These are phyloP conservation scores for Cenchrus purpureus DNA, from an alignment of 176 grass and related monocot species.

Conservation along the genomic window DNA sequence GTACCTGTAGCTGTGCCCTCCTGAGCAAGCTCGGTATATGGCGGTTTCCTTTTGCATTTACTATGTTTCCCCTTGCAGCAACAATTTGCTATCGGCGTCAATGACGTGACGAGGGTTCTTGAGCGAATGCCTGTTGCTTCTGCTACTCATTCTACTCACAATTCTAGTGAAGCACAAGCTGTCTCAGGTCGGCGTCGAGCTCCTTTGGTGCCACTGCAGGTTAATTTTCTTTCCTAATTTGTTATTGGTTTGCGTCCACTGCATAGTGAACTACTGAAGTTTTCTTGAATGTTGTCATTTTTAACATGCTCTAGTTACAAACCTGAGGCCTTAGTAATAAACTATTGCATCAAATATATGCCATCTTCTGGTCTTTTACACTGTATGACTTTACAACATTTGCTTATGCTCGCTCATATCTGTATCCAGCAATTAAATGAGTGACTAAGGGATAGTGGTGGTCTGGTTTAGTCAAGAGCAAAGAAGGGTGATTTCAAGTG, in stretches of 20 bases:
- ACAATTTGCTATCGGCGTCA: constrained; percentile 88
- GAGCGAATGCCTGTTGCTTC: constrained; percentile 65
- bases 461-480: constrained; percentile 9
- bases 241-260: not conserved
- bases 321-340: constrained; percentile 6
- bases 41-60: not conserved
- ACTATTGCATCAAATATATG: constrained; percentile 7
- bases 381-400: not conserved
- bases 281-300: not conserved
- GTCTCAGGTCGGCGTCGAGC: constrained; percentile 42
- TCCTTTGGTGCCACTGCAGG: constrained; percentile 72
- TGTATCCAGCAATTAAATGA: not conserved
- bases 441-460: not conserved
- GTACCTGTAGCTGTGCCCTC: not conserved
- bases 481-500: constrained; percentile 9
- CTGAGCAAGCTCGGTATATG: constrained; percentile 20
- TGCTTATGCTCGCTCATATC: constrained; percentile 4
- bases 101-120: constrained; percentile 93
- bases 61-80: constrained; percentile 40
- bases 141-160: constrained; percentile 20
- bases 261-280: no score
- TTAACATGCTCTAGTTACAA: not conserved
- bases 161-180: constrained; percentile 35
- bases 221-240: constrained; percentile 42
- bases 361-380: not conserved